A percentile compares a stretch with the other conserved stretches of the same genome.
Evolutionary conservation across 2,329 filamentous ascomycete species (phyloP).

Genomic region (Aspergillus versicolor): DNA sequence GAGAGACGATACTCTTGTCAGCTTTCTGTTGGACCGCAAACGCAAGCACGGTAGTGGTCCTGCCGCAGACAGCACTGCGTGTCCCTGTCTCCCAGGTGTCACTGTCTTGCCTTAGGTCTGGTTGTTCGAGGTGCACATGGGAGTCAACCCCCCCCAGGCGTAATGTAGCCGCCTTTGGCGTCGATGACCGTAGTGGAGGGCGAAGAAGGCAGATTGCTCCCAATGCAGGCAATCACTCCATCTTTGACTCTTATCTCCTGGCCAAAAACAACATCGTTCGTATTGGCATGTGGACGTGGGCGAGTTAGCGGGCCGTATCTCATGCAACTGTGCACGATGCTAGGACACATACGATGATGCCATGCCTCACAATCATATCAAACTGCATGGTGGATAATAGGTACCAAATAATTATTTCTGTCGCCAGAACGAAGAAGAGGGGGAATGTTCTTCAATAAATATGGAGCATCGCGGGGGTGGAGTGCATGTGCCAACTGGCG

Average conservation of each 20-base stretch:
- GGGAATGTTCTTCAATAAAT: too few relatives aligned
- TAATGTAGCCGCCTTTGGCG: slow-evolving; percentile 20
- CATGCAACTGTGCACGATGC: too few relatives aligned
- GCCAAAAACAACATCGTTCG: slow-evolving; percentile 4
- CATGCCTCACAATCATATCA: too few relatives aligned
- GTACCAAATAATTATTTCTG: too few relatives aligned
- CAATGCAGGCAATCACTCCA: slow-evolving; percentile 49
- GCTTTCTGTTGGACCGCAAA: slow-evolving; percentile 57
- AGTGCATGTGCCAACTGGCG: too few relatives aligned
- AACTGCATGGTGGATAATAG: too few relatives aligned
- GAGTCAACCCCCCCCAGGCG: slow-evolving; percentile 49
- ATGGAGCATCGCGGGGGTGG: too few relatives aligned
- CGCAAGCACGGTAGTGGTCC: slow-evolving; percentile 55
- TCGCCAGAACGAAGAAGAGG: too few relatives aligned
- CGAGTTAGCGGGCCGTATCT: too few relatives aligned
- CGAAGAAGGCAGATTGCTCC: slow-evolving; percentile 31
- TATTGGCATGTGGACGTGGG: too few relatives aligned
- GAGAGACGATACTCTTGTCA: slow-evolving; percentile 46
- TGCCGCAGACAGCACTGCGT: slow-evolving; percentile 52
- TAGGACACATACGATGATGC: too few relatives aligned
- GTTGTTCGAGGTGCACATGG: slow-evolving; percentile 51
- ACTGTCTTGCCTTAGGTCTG: slow-evolving; percentile 33
- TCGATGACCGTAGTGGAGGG: slow-evolving; percentile 17
- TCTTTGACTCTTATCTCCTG: slow-evolving; percentile 50
- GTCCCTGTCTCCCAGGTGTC: slow-evolving; percentile 52